Percentiles rank a stretch among this genome's conserved stretches.
These are phyloP conservation scores for Solanum tarapatanum DNA, from an alignment of 257 asterid genomes.

Conservation along the genomic window DNA sequence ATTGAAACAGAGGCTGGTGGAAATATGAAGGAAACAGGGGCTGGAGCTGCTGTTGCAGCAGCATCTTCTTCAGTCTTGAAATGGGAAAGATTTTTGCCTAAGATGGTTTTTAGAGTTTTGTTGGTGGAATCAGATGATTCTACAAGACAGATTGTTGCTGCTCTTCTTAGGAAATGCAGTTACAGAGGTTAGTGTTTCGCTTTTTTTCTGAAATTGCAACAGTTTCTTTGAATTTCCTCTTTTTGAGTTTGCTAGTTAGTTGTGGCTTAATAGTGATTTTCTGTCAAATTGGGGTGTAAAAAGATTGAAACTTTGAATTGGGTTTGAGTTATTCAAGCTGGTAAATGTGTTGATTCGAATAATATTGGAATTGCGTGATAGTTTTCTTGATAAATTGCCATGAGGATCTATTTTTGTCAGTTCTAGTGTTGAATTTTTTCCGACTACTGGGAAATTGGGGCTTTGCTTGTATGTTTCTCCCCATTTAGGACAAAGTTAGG, in stretches of 20 bases:
- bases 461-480: neutral
- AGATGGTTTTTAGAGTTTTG: constrained; percentile 65
- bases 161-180: constrained; percentile 93
- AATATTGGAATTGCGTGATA: neutral
- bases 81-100: constrained; percentile 86
- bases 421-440: neutral
- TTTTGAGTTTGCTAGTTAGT: neutral
- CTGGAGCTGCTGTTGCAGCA: constrained; percentile 4
- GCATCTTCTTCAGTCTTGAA: constrained; percentile 20
- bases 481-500: neutral
- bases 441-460: neutral
- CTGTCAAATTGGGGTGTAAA: neutral
- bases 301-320: neutral
- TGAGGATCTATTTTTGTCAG: neutral
- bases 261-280: neutral
- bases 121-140: constrained; percentile 94
- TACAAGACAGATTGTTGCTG: constrained; percentile 84
- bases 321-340: neutral
- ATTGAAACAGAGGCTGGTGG: constrained; percentile 1
- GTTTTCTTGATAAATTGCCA: neutral
- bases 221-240: neutral
- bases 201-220: neutral
- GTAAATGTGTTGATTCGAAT: neutral
- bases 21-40: neutral
- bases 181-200: constrained; percentile 52